These are phyloP conservation scores for Cladorrhinum sp. DNA, from an alignment of 2,329 filamentous ascomycete genomes.

Conservation along the genomic window DNA sequence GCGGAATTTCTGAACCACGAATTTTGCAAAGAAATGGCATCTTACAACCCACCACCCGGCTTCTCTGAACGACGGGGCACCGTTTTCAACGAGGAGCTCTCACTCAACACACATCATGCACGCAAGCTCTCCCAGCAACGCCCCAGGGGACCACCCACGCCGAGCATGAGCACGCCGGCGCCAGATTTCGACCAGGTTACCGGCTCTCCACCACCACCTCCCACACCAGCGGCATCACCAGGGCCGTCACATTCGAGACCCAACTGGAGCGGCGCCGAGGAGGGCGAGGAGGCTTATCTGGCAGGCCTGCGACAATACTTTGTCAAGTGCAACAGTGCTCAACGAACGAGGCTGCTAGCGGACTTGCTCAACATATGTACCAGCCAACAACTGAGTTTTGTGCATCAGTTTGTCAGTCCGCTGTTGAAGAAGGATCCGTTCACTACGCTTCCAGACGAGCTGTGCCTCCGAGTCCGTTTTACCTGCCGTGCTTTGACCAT, in stretches of 20 bases:
- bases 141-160: conserved; percentile 60
- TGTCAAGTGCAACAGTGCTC: conserved; percentile 68
- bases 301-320: conserved; percentile 79
- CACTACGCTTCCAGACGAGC: conserved; percentile 83
- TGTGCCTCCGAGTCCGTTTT: conserved; percentile 77
- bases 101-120: conserved; percentile 47
- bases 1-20: background rate
- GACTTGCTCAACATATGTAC: conserved; percentile 93
- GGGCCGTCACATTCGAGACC: conserved; percentile 59
- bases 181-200: conserved; percentile 62
- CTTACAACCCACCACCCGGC: conserved; percentile 51
- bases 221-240: conserved; percentile 63
- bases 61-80: conserved; percentile 62
- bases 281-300: conserved; percentile 80
- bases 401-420: conserved; percentile 93
- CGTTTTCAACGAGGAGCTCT: conserved; percentile 55
- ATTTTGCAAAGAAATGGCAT: conserved; percentile 35
- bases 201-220: conserved; percentile 61
- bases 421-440: conserved; percentile 96
- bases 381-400: conserved; percentile 91
- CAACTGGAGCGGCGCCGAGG: conserved; percentile 74
- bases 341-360: conserved; percentile 77
- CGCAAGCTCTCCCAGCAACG: conserved; percentile 51
- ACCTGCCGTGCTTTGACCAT: background rate
- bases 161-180: conserved; percentile 64